Evolutionary conservation across 2,329 filamentous ascomycete genomes (phyloP).

Genomic region (Colletotrichum simmondsii): DNA sequence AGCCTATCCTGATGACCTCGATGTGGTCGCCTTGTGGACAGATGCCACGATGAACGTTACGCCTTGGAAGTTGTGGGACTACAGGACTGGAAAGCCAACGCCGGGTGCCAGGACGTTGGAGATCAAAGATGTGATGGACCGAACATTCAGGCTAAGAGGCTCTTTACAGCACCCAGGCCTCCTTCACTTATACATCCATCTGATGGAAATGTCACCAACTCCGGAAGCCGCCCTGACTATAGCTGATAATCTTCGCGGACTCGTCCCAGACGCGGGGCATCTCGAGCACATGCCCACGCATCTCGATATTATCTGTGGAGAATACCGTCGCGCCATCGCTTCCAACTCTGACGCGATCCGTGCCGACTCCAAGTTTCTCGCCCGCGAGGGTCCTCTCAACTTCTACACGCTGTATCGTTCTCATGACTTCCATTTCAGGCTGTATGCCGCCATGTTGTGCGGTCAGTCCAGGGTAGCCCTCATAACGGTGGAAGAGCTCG

Average conservation of each 20-base stretch:
- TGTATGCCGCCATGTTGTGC: constrained; percentile 84
- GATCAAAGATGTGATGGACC: constrained; percentile 47
- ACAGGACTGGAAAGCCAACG: constrained; percentile 42
- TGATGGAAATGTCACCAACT: constrained; percentile 79
- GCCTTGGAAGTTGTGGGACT: constrained; percentile 58
- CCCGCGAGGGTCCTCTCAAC: constrained; percentile 68
- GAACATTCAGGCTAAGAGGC: constrained; percentile 60
- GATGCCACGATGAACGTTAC: constrained; percentile 61
- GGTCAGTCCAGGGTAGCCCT: constrained; percentile 72
- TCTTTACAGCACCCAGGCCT: constrained; percentile 73
- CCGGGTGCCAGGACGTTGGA: constrained; percentile 36
- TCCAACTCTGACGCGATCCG: constrained; percentile 75
- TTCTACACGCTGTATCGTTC: constrained; percentile 83
- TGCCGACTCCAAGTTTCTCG: constrained; percentile 75
- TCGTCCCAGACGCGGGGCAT: constrained; percentile 78
- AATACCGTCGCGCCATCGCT: constrained; percentile 74
- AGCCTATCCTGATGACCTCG: constrained; percentile 51
- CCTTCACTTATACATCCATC: constrained; percentile 80
- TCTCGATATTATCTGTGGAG: constrained; percentile 77
- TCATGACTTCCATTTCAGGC: constrained; percentile 79
- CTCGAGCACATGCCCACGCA: constrained; percentile 83
- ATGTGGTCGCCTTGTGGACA: constrained; percentile 49
- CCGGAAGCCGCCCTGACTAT: constrained; percentile 72
- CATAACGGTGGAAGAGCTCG: constrained; percentile 68
- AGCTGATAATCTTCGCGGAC: constrained; percentile 70